Evolutionary conservation across 176 grass and related monocot genomes (phyloP).

Genomic region (Pontederia crassipes): DNA sequence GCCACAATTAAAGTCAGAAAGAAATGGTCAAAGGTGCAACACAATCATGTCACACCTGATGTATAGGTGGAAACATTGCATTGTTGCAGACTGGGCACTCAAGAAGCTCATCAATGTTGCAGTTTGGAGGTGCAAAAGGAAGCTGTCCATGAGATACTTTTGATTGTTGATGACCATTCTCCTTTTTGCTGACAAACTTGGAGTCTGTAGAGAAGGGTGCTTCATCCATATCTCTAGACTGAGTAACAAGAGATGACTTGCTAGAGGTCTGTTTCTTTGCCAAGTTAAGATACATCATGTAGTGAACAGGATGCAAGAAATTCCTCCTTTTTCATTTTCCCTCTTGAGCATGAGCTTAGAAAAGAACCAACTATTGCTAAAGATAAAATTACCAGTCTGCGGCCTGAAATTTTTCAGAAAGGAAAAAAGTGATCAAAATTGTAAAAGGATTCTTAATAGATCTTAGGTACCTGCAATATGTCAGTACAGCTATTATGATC

Average conservation of each 20-base stretch:
- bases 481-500: no score
- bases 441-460: no score
- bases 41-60: conserved; percentile 12
- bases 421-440: no score
- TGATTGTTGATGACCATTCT: background rate
- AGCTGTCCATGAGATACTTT: conserved; percentile 3
- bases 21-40: no score
- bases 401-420: no score
- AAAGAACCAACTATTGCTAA: background rate
- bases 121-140: conserved; percentile 6
- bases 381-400: background rate
- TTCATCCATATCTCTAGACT: conserved; percentile 15
- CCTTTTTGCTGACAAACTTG: conserved; percentile 1
- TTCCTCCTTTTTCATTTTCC: conserved; percentile 1
- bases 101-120: conserved; percentile 13
- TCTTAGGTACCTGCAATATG: no score
- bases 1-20: no score
- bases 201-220: conserved; percentile 9
- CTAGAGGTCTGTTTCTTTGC: conserved; percentile 13
- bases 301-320: background rate
- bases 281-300: conserved; percentile 18
- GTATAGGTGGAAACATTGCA: conserved; percentile 27
- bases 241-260: conserved; percentile 5
- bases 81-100: conserved; percentile 22
- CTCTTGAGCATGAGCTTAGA: background rate